Conservation (phyloP, 208 protist species). For the Vickermania spadyakhi region DNA sequence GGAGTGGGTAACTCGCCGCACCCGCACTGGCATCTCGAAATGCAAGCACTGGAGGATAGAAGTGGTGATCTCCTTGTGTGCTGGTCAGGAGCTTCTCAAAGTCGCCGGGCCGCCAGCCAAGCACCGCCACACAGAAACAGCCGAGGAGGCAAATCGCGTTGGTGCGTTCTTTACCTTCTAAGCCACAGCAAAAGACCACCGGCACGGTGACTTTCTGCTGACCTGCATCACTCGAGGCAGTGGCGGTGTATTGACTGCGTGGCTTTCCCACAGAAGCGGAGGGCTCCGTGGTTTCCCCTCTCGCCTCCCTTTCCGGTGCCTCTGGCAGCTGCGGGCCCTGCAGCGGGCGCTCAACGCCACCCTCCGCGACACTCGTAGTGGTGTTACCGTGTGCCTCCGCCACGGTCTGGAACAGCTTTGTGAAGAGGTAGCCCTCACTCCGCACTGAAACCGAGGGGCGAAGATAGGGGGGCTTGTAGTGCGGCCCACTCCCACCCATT, state of each 20-base stretch:
- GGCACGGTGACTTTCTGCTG: constrained; percentile 9
- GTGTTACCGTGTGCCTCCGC: neutral
- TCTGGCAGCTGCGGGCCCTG: no score
- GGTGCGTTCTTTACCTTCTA: constrained; percentile 65
- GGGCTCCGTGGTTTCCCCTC: no score
- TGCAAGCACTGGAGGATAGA: constrained; percentile 78
- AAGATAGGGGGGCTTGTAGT: neutral
- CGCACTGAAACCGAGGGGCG: neutral
- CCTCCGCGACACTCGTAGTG: neutral
- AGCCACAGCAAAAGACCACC: constrained; percentile 42
- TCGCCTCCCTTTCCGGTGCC: no score
- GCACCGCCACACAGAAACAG: constrained; percentile 55
- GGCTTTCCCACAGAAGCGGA: no score
- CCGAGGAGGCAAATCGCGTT: constrained; percentile 82
- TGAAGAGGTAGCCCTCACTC: constrained; percentile 6
- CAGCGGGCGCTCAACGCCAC: neutral
- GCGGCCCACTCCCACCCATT: constrained; percentile 13
- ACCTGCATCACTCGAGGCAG: neutral
- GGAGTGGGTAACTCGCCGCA: constrained; percentile 69
- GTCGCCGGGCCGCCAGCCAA: constrained; percentile 33
- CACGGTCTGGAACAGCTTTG: neutral
- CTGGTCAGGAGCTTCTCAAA: constrained; percentile 22
- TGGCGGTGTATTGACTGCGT: no score
- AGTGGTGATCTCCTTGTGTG: constrained; percentile 27
- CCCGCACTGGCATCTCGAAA: constrained; percentile 93